Evolutionary conservation across 176 grass and related monocot species (phyloP).

Genomic region (Tillandsia leiboldiana): DNA sequence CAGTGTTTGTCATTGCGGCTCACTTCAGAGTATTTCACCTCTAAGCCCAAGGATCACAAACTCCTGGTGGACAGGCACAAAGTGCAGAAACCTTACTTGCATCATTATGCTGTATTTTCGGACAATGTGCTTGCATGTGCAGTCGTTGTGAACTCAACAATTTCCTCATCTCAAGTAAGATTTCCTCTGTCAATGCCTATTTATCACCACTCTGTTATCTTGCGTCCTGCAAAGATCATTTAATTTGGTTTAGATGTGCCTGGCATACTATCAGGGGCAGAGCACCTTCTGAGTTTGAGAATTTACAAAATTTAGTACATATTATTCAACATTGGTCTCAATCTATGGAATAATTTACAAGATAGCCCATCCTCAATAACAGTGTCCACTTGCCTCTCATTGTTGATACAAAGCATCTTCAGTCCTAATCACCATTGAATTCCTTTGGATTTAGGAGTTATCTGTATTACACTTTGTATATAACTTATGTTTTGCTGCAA

Average conservation of each 20-base stretch:
- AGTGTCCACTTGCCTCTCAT: no score
- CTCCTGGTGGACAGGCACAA: constrained; percentile 23
- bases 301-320: no score
- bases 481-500: no score
- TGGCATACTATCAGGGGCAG: no score
- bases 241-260: not conserved
- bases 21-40: constrained; percentile 50
- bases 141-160: constrained; percentile 78
- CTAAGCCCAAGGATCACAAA: constrained; percentile 36
- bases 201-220: not conserved
- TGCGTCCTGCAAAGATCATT: not conserved
- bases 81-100: constrained; percentile 25
- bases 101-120: constrained; percentile 83
- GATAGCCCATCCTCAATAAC: no score
- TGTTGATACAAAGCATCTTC: no score
- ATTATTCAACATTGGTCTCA: no score
- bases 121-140: constrained; percentile 78
- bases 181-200: constrained; percentile 1
- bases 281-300: no score
- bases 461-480: no score
- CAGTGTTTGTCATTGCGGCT: constrained; percentile 74
- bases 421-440: no score
- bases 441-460: no score
- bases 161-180: constrained; percentile 50
- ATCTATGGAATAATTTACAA: no score